Base-by-base conservation (phyloP, 2,329 filamentous ascomycete species). In the Fusarium napiforme region DNA sequence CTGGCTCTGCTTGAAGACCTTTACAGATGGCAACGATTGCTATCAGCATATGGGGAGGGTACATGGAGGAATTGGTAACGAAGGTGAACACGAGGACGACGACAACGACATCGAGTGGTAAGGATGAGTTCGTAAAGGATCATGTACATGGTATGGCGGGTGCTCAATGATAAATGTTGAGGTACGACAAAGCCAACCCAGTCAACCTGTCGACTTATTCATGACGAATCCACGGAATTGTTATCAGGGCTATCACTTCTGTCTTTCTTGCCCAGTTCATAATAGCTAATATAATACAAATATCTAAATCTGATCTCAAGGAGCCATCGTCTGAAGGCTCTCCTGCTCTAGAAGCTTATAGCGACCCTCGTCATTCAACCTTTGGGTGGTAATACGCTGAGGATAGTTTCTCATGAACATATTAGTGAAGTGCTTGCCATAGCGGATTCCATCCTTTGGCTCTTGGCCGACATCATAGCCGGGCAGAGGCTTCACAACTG, bases 341-440 rank as follows among this genome's bases (percentile, higher is more conserved):
- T 69, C 50, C 28, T 45, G 49, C 10, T 55, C 46, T 15, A 69
- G 12, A 7, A 67, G 42, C 9, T 43, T 26, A 8, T 66, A 69
- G 5, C 68, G 49, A 4, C 42, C 65, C 28, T 69, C 60, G 1
- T 60, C 52, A 18, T 49, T 14, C 39, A 71, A 10, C 5, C 82
- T 78, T 65, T 79, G 77, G 1, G 84, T 86, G 8, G 85, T 87
- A 45, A 84, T 79, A 14, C 85, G 80, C 53, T 86, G 82, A 1
- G 85, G 85, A 55, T 87, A 87, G 75, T 86, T 87, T 21, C 85
- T 80, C 78, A 87, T 78, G 64, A 83, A 86, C 85, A 87, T 87
- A 62, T 86, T 84, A 40, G 85, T 87, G 66, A 87, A 87, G 73
- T 87, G 85, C 2, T 82, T 86, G n/a, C 85, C 85, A 71, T 87